phyloP scores from a whole-genome alignment of 345 rosid species.

The Euphorbia pulcherrima region DNA sequence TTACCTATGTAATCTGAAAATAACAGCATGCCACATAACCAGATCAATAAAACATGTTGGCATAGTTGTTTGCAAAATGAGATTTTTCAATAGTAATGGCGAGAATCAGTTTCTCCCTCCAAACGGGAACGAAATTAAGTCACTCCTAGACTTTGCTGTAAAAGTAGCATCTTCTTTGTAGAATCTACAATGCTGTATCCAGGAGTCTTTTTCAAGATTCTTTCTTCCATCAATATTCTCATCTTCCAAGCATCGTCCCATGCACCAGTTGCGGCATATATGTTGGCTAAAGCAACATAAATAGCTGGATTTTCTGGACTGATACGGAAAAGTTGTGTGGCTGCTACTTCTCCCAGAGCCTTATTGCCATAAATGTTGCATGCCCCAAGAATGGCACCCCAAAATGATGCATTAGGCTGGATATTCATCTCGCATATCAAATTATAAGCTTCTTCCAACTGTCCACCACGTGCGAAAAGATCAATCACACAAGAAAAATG shows the following conservation, averaged over 20 bases:
- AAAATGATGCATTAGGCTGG: conserved; percentile 20
- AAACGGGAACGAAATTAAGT: not conserved
- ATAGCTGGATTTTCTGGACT: conserved; percentile 23
- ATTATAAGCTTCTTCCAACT: conserved; percentile 22
- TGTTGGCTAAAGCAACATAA: conserved; percentile 19
- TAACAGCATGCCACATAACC: too few species aligned
- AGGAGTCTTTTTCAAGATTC: conserved; percentile 42
- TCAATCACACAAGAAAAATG: conserved; percentile 28
- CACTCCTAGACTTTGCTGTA: conserved; percentile 16
- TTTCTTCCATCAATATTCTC: conserved; percentile 31
- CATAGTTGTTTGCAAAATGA: too few species aligned
- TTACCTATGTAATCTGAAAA: too few species aligned
- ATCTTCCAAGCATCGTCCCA: conserved; percentile 19
- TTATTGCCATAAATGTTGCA: conserved; percentile 21
- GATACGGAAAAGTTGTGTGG: conserved; percentile 15
- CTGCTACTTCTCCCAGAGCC: conserved; percentile 22
- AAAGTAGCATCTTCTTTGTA: conserved; percentile 23
- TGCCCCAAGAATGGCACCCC: conserved; percentile 31
- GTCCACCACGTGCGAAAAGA: conserved; percentile 25
- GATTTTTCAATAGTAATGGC: too few species aligned
- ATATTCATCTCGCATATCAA: conserved; percentile 15
- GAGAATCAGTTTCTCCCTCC: too few species aligned
- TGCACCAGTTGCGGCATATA: conserved; percentile 21
- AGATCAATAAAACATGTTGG: too few species aligned
- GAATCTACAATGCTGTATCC: conserved; percentile 56